These are phyloP conservation scores for Phytophthora fragariae DNA, from an alignment of 352 stramenopile genomes.

Conservation along the genomic window DNA sequence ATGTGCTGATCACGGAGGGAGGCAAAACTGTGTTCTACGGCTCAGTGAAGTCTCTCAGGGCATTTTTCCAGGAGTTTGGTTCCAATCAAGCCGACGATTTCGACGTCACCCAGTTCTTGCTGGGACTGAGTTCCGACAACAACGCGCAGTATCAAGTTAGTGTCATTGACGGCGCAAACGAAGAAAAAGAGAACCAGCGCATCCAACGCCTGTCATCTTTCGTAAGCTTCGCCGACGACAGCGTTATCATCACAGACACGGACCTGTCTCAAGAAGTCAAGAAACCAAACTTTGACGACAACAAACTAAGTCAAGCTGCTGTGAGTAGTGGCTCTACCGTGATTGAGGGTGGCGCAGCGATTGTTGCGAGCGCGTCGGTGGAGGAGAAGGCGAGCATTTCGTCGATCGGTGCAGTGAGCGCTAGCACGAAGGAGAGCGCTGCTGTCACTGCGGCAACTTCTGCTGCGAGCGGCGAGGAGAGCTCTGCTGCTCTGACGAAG, in stretches of 20 bases:
- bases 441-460: too few relatives aligned
- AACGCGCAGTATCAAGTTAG: constrained; percentile 26
- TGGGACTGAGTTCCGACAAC: constrained; percentile 9
- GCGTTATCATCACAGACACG: constrained; percentile 18
- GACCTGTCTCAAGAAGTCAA: constrained; percentile 1
- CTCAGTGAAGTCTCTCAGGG: constrained; percentile 20
- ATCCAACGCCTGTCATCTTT: constrained; percentile 24
- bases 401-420: too few relatives aligned
- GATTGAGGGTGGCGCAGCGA: neutral
- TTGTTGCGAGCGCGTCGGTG: neutral
- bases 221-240: constrained; percentile 33
- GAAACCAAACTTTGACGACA: constrained; percentile 1
- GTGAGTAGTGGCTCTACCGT: too few relatives aligned
- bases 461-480: too few relatives aligned
- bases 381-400: constrained; percentile 2
- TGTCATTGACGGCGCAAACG: constrained; percentile 32
- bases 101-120: constrained; percentile 22
- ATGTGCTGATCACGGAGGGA: constrained; percentile 28
- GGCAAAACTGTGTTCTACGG: constrained; percentile 32
- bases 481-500: too few relatives aligned
- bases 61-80: constrained; percentile 20
- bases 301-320: neutral
- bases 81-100: constrained; percentile 5
- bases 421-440: too few relatives aligned
- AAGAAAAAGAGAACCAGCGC: constrained; percentile 18